Percentiles rank a stretch among this genome's conserved stretches.
phyloP scores from a whole-genome alignment of 1,139 yeast species.

The Scheffersomyces cryptocercus region DNA sequence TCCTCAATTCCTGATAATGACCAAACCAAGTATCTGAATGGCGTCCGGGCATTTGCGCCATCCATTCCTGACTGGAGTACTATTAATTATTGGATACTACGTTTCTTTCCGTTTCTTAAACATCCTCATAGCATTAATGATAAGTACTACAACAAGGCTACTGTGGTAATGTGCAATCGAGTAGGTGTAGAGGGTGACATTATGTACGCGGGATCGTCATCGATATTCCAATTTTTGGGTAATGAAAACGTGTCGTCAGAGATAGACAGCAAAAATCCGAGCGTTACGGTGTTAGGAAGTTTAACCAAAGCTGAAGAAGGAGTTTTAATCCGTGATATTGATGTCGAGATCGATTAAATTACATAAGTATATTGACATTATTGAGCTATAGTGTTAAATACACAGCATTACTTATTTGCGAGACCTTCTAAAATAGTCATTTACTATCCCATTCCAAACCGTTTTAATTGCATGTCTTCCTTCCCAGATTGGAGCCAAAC shows the following conservation, averaged over 20 bases:
- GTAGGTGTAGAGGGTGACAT: conserved; percentile 72
- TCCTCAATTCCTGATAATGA: conserved; percentile 1
- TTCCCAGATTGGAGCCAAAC: conserved; percentile 28
- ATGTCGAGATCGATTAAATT: conserved; percentile 23
- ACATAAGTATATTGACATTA: neutral
- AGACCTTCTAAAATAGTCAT: neutral
- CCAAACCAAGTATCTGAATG: conserved; percentile 1
- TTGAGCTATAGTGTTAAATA: no score
- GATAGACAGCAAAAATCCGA: conserved; percentile 37
- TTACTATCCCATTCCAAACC: neutral
- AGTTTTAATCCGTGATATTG: conserved; percentile 57
- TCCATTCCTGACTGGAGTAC: conserved; percentile 27
- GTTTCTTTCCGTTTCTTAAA: conserved; percentile 64
- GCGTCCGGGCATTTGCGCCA: conserved; percentile 13
- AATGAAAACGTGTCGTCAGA: conserved; percentile 19
- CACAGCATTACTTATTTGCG: no score
- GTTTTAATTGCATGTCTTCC: neutral
- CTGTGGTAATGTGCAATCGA: conserved; percentile 64
- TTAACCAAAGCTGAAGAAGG: conserved; percentile 68
- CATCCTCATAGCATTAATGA: conserved; percentile 36
- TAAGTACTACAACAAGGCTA: conserved; percentile 25
- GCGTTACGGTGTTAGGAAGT: conserved; percentile 55
- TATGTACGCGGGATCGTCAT: conserved; percentile 72
- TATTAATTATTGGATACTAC: conserved; percentile 64
- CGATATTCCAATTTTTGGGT: conserved; percentile 54